Percentiles rank a stretch among this genome's conserved stretches.
These are phyloP conservation scores for Tetrapisispora namnaoensis DNA, from an alignment of 805 yeast species.

Conservation along the genomic window DNA sequence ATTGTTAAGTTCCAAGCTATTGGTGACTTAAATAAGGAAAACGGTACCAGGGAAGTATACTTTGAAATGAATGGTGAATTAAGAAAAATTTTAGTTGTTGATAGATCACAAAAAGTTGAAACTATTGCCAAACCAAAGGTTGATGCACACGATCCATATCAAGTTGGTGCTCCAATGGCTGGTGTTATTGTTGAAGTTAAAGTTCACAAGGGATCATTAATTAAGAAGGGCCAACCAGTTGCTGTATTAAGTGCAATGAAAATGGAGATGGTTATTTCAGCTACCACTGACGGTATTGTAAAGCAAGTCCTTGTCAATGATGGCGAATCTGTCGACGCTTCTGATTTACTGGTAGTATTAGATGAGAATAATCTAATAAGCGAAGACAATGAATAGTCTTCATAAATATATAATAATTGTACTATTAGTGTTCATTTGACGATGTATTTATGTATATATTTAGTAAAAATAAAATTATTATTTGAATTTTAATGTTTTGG, in stretches of 20 bases:
- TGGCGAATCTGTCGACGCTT: constrained; percentile 93
- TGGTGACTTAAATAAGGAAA: constrained; percentile 74
- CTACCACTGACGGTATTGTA: constrained; percentile 80
- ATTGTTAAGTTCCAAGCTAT: constrained; percentile 87
- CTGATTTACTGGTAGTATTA: constrained; percentile 69
- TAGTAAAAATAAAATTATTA: no score
- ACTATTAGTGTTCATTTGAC: not conserved
- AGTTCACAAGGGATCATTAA: constrained; percentile 76
- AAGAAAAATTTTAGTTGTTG: constrained; percentile 89
- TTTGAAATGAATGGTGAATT: constrained; percentile 97
- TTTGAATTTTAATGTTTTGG: not conserved
- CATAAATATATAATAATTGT: not conserved
- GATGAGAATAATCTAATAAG: constrained; percentile 22
- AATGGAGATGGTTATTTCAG: constrained; percentile 98
- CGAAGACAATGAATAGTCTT: constrained; percentile 6
- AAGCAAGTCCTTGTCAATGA: constrained; percentile 69
- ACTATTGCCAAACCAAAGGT: constrained; percentile 85
- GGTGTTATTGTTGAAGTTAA: constrained; percentile 96
- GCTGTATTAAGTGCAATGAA: constrained; percentile 96
- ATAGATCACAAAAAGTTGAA: constrained; percentile 78
- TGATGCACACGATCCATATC: constrained; percentile 73
- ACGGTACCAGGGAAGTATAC: constrained; percentile 92
- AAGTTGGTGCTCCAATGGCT: constrained; percentile 98
- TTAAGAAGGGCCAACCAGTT: constrained; percentile 92
- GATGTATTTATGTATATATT: not conserved